These are phyloP conservation scores for Cornus controversa DNA, from an alignment of 148 eudicot species.

Conservation along the genomic window DNA sequence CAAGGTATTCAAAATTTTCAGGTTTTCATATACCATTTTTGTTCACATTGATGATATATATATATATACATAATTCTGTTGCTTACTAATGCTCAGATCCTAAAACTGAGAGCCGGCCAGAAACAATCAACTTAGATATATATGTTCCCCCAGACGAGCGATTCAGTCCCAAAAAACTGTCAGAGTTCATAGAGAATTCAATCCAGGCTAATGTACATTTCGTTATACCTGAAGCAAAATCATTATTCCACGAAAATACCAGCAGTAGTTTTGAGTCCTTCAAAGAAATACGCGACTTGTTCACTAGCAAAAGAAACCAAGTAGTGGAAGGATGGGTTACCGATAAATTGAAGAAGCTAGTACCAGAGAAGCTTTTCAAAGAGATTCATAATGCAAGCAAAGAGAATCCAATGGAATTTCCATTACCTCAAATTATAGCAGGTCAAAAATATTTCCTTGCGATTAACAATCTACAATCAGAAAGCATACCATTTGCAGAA, in stretches of 20 bases:
- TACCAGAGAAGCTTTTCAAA: conserved; percentile 14
- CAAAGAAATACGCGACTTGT: conserved; percentile 17
- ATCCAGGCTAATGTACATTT: conserved; percentile 20
- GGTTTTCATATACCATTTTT: neutral
- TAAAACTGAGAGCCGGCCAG: conserved; percentile 11
- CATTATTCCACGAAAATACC: neutral
- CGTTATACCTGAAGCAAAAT: conserved; percentile 17
- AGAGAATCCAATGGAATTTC: neutral
- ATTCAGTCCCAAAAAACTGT: conserved; percentile 22
- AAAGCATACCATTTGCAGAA: neutral
- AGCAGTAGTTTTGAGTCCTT: conserved; percentile 18
- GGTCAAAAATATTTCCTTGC: conserved; percentile 9
- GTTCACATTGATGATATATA: neutral
- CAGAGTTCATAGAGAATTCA: conserved; percentile 14
- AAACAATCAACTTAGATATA: conserved; percentile 5
- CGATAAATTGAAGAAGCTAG: conserved; percentile 15
- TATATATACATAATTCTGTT: neutral
- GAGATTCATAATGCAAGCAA: conserved; percentile 15
- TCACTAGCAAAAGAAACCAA: conserved; percentile 6
- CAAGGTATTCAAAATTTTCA: conserved; percentile 27
- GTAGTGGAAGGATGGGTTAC: conserved; percentile 15
- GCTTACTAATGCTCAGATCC: neutral
- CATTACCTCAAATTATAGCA: conserved; percentile 18
- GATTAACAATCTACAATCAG: neutral
- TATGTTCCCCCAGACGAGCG: conserved; percentile 26